Conservation (phyloP, 352 stramenopile genomes). For the Phytophthora kernoviae region DNA sequence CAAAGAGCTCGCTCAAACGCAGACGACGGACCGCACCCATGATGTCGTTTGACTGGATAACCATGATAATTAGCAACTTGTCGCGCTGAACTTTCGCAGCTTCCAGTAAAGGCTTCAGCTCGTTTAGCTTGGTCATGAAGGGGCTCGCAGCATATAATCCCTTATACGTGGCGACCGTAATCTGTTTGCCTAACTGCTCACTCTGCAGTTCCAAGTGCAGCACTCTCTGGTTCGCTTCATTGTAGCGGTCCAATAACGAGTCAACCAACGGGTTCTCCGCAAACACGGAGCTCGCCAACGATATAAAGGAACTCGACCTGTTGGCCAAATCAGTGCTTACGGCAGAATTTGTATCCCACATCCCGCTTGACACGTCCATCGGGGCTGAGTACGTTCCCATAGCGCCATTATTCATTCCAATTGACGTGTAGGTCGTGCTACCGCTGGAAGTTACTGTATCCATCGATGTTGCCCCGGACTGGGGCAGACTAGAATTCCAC, state of each 20-base stretch:
- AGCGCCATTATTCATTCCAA: slow-evolving; percentile 15
- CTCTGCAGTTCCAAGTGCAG: slow-evolving; percentile 46
- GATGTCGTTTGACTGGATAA: slow-evolving; percentile 61
- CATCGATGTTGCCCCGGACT: slow-evolving; percentile 15
- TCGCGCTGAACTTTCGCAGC: slow-evolving; percentile 33
- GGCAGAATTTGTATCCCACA: slow-evolving; percentile 31
- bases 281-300: slow-evolving; percentile 25
- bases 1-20: slow-evolving; percentile 50
- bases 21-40: slow-evolving; percentile 61
- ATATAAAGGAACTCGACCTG: slow-evolving; percentile 26
- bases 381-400: slow-evolving; percentile 19
- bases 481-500: slow-evolving; percentile 16
- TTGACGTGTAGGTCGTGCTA: slow-evolving; percentile 11
- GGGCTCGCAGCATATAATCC: slow-evolving; percentile 40
- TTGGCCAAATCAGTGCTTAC: slow-evolving; percentile 28
- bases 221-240: slow-evolving; percentile 51
- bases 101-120: slow-evolving; percentile 37
- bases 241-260: slow-evolving; percentile 57
- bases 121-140: slow-evolving; percentile 33
- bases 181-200: slow-evolving; percentile 42
- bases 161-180: slow-evolving; percentile 52
- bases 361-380: slow-evolving; percentile 12
- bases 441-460: slow-evolving; percentile 5
- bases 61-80: slow-evolving; percentile 48
- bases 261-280: slow-evolving; percentile 58